Evolutionary conservation across 2,329 filamentous ascomycete species (phyloP), one percentile per base, ranked within the genome.

Genomic region (Coniochaeta hoffmannii): DNA sequence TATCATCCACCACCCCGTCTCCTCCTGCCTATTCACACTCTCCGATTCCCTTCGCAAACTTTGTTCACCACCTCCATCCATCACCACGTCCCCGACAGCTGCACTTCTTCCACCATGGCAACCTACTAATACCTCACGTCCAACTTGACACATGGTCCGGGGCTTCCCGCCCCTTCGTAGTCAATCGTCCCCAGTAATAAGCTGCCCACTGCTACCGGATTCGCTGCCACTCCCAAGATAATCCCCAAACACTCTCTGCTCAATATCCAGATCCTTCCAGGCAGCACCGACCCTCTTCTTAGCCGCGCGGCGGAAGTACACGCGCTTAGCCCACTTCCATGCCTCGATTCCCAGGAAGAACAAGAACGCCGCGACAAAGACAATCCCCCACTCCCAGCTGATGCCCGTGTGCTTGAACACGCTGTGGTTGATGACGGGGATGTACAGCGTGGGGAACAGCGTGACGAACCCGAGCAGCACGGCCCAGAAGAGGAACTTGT

Each of bases 371-470:
- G 76, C 80, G 17, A 81, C 76, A 49, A 80, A 73, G 0, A 90
- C 86, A 2, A 90, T 74, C 1, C 79, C 85, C 87, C 86, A 90
- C 64, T 90, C 86, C 85, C 86, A 89, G 2, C 73, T 76, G 55
- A 90, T 85, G 1, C 79, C 81, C 44, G 76, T 75, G 65, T 90
- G 87, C 69, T 88, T 86, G 71, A 89, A 89, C 1, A 89, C 86
- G 2, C 73, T 69, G 1, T 74, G 76, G 65, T 88, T 88, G 61
- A 90, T 74, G 24, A 80, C 76, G 0, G 87, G 87, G 35, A 89
- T 80, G 65, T 90, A 90, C 24, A 87, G 73, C 26, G 85, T 77
- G 0, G 83, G 83, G 57, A 86, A 85, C 0, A 80, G 81, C 59
- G 78, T 73, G 7, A 81, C 59, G 60, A 85, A 83, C 1, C 83